A percentile compares a stretch with the other conserved stretches of the same genome.
phyloP scores from a whole-genome alignment of 352 stramenopile genomes.

The Globisporangium barbulae region DNA sequence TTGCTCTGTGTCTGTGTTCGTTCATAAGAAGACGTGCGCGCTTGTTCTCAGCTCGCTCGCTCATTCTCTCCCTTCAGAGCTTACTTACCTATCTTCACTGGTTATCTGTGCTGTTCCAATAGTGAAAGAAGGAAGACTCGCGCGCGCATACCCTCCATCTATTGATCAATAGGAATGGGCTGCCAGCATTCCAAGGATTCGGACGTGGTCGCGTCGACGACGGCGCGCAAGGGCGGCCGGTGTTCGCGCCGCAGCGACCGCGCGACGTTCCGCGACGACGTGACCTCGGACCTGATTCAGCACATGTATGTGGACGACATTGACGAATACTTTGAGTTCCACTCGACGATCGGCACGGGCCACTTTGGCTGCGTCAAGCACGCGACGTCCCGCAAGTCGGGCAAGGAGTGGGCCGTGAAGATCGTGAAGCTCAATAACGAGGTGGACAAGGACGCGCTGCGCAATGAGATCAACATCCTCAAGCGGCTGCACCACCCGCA shows the following conservation, averaged over 20 bases:
- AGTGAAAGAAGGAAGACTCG: not conserved
- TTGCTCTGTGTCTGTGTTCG: not conserved
- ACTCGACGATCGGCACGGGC: constrained; percentile 57
- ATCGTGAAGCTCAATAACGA: constrained; percentile 68
- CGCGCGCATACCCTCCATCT: not conserved
- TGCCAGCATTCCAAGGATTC: constrained; percentile 52
- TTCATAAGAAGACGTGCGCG: not conserved
- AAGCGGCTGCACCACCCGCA: constrained; percentile 78
- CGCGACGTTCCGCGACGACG: constrained; percentile 54
- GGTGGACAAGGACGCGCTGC: constrained; percentile 67
- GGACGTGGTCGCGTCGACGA: constrained; percentile 38
- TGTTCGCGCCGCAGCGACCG: constrained; percentile 25
- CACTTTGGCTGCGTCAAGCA: constrained; percentile 73
- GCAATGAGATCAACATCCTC: constrained; percentile 77
- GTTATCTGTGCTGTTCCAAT: not conserved
- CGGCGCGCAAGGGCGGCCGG: constrained; percentile 1
- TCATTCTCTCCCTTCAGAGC: too few species aligned
- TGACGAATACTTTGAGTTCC: constrained; percentile 57
- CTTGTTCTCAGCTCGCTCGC: too few species aligned
- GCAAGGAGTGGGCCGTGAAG: constrained; percentile 79
- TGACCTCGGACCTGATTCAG: constrained; percentile 73
- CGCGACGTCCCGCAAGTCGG: constrained; percentile 52
- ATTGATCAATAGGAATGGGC: constrained; percentile 32
- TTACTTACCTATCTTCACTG: too few species aligned
- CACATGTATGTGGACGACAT: constrained; percentile 76